Evolutionary conservation across 768 basidiomycete species (phyloP).

Genomic region (Amanita subjunquillea): DNA sequence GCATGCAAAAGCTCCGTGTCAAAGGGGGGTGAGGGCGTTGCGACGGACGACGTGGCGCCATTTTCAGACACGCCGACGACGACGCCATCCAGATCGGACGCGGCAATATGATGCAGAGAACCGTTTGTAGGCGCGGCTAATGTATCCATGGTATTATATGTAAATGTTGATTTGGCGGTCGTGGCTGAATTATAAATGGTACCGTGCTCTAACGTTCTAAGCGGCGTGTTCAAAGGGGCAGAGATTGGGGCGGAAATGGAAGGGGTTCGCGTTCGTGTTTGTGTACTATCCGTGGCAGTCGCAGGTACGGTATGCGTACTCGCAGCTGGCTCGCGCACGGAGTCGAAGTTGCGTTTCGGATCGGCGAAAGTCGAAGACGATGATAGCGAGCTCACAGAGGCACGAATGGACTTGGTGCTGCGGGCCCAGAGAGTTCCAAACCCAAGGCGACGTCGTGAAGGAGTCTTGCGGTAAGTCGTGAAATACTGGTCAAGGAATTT

Average conservation of each 20-base stretch:
- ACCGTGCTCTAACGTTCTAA: neutral
- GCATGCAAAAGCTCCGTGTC: conserved; percentile 61
- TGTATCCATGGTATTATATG: neutral
- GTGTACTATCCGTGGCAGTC: neutral
- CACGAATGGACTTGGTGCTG: neutral
- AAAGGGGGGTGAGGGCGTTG: conserved; percentile 28
- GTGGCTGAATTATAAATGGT: neutral
- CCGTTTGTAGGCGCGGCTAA: conserved; percentile 1
- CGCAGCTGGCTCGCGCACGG: neutral
- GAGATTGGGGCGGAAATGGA: neutral
- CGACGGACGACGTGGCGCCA: neutral
- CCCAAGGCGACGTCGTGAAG: conserved; percentile 13
- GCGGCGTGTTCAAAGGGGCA: neutral
- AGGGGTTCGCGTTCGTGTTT: neutral
- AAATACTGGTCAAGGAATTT: conserved; percentile 18
- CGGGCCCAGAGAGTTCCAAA: neutral
- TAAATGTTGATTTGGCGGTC: neutral
- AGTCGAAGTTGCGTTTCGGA: neutral
- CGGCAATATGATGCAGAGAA: neutral
- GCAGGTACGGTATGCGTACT: neutral
- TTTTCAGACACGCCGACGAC: conserved; percentile 1
- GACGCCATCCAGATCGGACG: conserved; percentile 1
- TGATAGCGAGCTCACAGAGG: neutral
- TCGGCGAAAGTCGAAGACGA: neutral
- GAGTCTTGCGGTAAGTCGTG: conserved; percentile 16